Percentiles rank a stretch among this genome's conserved stretches.
These are phyloP conservation scores for Fusarium duplospermum DNA, from an alignment of 2,329 filamentous ascomycete genomes.

Conservation along the genomic window DNA sequence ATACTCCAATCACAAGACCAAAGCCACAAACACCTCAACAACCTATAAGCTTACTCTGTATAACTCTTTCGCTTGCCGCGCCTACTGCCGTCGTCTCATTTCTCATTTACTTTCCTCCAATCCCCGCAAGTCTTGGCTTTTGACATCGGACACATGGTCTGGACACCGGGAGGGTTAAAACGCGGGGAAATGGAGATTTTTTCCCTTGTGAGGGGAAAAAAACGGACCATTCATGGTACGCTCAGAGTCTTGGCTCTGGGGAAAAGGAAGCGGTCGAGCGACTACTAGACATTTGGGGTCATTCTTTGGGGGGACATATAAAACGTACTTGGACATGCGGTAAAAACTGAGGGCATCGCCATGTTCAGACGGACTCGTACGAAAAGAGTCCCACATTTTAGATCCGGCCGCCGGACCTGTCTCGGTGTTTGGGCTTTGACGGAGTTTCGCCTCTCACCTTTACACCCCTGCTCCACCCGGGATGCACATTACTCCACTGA, in stretches of 20 bases:
- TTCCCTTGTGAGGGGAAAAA: constrained; percentile 28
- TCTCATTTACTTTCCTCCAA: background rate
- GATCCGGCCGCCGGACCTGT: constrained; percentile 35
- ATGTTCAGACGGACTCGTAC: constrained; percentile 4
- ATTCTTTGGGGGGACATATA: too few species aligned
- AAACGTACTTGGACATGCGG: constrained; percentile 25
- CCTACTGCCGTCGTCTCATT: constrained; percentile 1
- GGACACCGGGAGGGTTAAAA: constrained; percentile 19
- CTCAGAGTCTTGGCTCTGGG: constrained; percentile 29
- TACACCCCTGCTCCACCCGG: background rate
- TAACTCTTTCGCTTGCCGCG: constrained; percentile 13
- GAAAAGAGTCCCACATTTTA: constrained; percentile 32
- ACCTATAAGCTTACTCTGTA: constrained; percentile 14
- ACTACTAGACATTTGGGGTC: too few species aligned
- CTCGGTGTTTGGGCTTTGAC: constrained; percentile 33
- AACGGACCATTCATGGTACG: constrained; percentile 40
- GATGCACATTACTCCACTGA: background rate
- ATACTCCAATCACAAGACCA: background rate
- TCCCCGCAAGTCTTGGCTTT: constrained; percentile 8
- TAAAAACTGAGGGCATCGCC: constrained; percentile 35
- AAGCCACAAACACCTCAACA: background rate
- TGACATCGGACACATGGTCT: background rate
- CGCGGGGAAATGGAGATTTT: constrained; percentile 43
- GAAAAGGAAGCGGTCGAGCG: background rate
- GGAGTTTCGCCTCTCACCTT: background rate